Base-by-base conservation (phyloP, 1,284 basidiomycete species). In the Spongiforma sp. region DNA sequence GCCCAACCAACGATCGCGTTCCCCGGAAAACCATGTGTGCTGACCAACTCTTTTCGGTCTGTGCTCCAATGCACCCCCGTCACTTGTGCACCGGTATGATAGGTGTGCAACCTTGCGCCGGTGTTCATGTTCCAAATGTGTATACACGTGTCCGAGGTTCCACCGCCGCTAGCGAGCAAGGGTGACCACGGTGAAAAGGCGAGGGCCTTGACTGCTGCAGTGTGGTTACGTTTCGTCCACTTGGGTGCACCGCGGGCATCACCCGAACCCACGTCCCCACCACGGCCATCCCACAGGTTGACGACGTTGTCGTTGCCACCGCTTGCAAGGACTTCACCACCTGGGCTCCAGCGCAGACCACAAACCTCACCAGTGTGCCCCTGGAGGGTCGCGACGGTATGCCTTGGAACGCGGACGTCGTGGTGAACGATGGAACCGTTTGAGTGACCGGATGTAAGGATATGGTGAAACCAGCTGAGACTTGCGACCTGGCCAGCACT, bases 111-210 rank as follows among this genome's bases (percentile, higher is more conserved):
- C 17, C 95, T 88, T 6, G 95, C 94, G 9, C 94, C 94, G 0
- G 95, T 97, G 17, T 91, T 94, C 58, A 89, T 90, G 69, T 94
- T 94, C 95, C 96, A 98, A 66, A 98, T 85, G 75, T 99, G 94
- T 70, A 99, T 94, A 30, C 91, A 94, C 46, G 95, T 93, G 75
- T 99, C 97, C 66, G 93, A 93, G 1, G 95, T 96, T 0, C 98
- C 98, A 2, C 98, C 98, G 1, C 98, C 98, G 0, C 93, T 91
- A 1, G 97, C 97, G 56, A 99, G 87, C 11, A 99, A 83, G 12
- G 93, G 92, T 1, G 92, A 88, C 96, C 97, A 99, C 0, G 97
- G 95, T 69, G 95, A 98, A 95, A 98, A 99, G 1, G 95, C 94
- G 54, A 99, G 82, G 1, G 96, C 94, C 85, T 98, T 98, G 69